Percentiles rank a stretch among this genome's conserved stretches.
phyloP scores from a whole-genome alignment of 306 rosid species.

The Quercus glauca region DNA sequence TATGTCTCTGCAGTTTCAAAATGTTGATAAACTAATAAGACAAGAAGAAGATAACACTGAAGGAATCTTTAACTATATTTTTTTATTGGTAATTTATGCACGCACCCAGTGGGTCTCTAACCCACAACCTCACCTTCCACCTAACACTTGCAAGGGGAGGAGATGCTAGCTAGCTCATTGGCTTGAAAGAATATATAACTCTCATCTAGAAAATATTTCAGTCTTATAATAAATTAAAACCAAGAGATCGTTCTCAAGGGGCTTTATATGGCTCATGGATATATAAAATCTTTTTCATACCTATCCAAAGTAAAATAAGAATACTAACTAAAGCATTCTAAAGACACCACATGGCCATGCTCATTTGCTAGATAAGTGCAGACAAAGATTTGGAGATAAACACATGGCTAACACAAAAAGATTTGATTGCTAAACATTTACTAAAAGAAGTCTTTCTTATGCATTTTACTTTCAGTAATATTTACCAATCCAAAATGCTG shows the following conservation, averaged over 20 bases:
- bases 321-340: not conserved
- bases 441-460: not conserved
- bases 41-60: not conserved
- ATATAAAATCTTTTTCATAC: not conserved
- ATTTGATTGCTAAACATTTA: not conserved
- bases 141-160: too few species aligned
- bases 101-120: too few species aligned
- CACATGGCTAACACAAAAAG: not conserved
- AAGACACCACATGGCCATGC: not conserved
- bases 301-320: not conserved
- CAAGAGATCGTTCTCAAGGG: not conserved
- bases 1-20: constrained; percentile 71
- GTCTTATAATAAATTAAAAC: not conserved
- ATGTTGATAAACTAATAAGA: constrained; percentile 23
- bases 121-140: too few species aligned
- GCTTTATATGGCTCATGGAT: not conserved
- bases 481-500: not conserved
- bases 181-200: not conserved
- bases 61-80: not conserved
- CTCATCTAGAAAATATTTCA: not conserved
- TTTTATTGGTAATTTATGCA: too few species aligned
- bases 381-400: not conserved
- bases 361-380: not conserved
- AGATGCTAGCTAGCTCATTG: too few species aligned
- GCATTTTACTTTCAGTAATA: not conserved